These are phyloP conservation scores for Xylariaceae sp. DNA, from an alignment of 2,329 filamentous ascomycete genomes.

Conservation along the genomic window DNA sequence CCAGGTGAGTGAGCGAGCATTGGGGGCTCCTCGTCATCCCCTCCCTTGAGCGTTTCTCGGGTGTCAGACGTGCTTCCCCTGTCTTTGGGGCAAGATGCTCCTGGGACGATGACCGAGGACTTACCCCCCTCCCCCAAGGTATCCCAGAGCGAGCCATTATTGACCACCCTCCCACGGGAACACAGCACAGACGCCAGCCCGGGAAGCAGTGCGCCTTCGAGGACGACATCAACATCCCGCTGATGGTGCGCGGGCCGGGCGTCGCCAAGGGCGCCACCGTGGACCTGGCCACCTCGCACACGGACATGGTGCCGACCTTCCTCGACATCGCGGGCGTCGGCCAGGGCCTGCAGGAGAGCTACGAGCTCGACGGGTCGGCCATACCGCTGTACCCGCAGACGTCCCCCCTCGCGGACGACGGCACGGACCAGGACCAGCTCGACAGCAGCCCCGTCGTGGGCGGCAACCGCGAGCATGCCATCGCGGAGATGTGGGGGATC, in stretches of 20 bases:
- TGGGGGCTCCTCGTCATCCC: too few species aligned
- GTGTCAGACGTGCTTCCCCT: too few species aligned
- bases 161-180: too few species aligned
- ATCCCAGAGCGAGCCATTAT: too few species aligned
- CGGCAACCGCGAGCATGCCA: constrained; percentile 35
- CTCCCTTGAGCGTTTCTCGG: too few species aligned
- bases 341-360: constrained; percentile 1
- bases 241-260: constrained; percentile 52
- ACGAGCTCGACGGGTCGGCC: constrained; percentile 49
- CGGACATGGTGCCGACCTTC: constrained; percentile 53
- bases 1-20: too few species aligned
- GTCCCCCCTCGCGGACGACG: constrained; percentile 24
- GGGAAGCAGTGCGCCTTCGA: constrained; percentile 52
- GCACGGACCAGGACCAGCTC: background rate
- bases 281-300: constrained; percentile 44
- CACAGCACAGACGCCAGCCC: constrained; percentile 49
- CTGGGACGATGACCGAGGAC: too few species aligned
- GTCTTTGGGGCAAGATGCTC: too few species aligned
- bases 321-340: constrained; percentile 37
- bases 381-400: constrained; percentile 50
- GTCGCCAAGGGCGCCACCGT: constrained; percentile 33
- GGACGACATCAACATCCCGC: constrained; percentile 51
- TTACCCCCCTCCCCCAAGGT: too few species aligned
- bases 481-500: constrained; percentile 38
- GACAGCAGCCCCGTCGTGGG: constrained; percentile 8